Evolutionary conservation across 306 rosid genomes (phyloP), one percentile per base, ranked within the genome.

Genomic region (Cicer yamashitae): DNA sequence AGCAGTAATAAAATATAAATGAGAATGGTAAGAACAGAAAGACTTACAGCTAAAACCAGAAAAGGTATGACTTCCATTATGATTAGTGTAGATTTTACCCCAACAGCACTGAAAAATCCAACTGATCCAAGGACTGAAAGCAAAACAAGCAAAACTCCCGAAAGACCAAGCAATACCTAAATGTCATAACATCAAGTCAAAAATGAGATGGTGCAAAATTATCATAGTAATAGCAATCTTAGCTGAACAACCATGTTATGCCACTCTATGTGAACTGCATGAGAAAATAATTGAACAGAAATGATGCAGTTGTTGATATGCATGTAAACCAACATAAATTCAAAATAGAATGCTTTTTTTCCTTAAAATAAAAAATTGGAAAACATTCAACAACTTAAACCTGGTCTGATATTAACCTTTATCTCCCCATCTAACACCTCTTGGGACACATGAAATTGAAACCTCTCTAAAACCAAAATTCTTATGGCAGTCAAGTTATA

Each of bases 1-100:
- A 69, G 61, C 25, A 81, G 44, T 57, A 7, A n/a, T 70, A 38
- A 77, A 77, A 53, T 40, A 41, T 66, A 54, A 52, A 70, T 54
- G 48, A 20, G 12, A 64, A 51, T 25, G 30, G 73, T 30, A 46
- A 74, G 67, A 52, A 58, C 40, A 79, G 75, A 78, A 47, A 50
- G 39, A 86, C 98, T 88, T 91, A 94, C 98, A 69, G 98, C 98
- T 78, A 94, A 84, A 59, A 94, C 97, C 40, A 94, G 89, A 79
- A 94, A 94, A 56, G 98, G 98, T 67, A 94, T 94, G 83, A 91
- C 98, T 89, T 94, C 98, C 96, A 94, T 90, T 61, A 94, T 94
- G 76, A 94, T 94, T 80, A 94, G 54, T n/a, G 98, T 94, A 30
- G 98, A 94, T 81, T 91, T 94, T 44, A 94, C 87, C 80, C 96